Conservation (phyloP, 345 rosid species). For the Rhodamnia rubescens region DNA sequence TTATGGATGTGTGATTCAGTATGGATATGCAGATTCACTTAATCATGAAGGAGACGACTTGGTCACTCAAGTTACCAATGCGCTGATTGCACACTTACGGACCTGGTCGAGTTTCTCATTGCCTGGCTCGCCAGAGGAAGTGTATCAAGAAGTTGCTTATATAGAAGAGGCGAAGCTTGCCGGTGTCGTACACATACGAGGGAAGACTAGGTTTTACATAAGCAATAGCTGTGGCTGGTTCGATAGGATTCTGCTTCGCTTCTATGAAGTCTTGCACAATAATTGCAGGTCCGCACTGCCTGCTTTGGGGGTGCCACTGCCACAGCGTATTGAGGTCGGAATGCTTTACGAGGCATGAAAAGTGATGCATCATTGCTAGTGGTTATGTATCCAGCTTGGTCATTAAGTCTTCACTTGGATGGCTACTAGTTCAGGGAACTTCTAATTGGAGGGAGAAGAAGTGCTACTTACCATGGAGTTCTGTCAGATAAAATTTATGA, state of each 20-base stretch:
- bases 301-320: slow-evolving; percentile 35
- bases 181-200: slow-evolving; percentile 44
- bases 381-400: background rate
- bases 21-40: slow-evolving; percentile 57
- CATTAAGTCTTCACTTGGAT: background rate
- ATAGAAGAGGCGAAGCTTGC: slow-evolving; percentile 30
- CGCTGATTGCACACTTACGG: slow-evolving; percentile 22
- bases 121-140: slow-evolving; percentile 2
- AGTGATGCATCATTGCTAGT: background rate
- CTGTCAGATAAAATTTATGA: background rate
- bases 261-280: slow-evolving; percentile 48
- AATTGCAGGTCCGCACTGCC: slow-evolving; percentile 62
- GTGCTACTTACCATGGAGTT: background rate
- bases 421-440: background rate
- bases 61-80: slow-evolving; percentile 30
- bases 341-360: slow-evolving; percentile 54
- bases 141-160: slow-evolving; percentile 23
- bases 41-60: slow-evolving; percentile 42
- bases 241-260: slow-evolving; percentile 38
- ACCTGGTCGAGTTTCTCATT: background rate
- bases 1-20: slow-evolving; percentile 46
- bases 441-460: background rate
- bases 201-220: slow-evolving; percentile 51
- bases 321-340: slow-evolving; percentile 48
- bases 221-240: slow-evolving; percentile 36